A percentile compares a stretch with the other conserved stretches of the same genome.
Evolutionary conservation across 257 asterid species (phyloP).

Genomic region (Mitragyna speciosa): DNA sequence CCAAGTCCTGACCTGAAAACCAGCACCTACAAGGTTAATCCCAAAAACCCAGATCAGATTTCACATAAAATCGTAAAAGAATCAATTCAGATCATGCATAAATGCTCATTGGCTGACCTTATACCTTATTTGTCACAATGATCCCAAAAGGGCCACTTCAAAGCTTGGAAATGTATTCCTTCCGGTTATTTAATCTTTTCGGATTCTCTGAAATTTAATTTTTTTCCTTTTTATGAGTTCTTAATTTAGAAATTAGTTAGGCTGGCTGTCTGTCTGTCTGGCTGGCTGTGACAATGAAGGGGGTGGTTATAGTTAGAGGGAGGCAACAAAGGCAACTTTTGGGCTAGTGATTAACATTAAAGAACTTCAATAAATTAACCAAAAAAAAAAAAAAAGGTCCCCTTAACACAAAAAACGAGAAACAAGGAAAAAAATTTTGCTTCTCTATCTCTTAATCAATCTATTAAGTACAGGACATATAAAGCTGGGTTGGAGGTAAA

Average conservation of each 20-base stretch:
- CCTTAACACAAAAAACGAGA: background rate
- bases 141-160: constrained; percentile 6
- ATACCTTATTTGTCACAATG: constrained; percentile 5
- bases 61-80: constrained; percentile 22
- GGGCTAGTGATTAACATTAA: constrained; percentile 3
- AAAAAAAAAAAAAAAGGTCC: constrained; percentile 11
- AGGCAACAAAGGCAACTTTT: background rate
- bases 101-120: constrained; percentile 19
- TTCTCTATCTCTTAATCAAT: too few species aligned
- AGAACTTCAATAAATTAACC: background rate
- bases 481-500: background rate
- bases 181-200: background rate
- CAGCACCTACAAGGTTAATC: constrained; percentile 16
- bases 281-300: constrained; percentile 1
- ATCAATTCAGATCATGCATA: constrained; percentile 28
- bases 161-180: background rate
- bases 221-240: background rate
- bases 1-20: background rate
- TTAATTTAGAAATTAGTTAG: background rate
- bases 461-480: too few species aligned
- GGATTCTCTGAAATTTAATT: background rate
- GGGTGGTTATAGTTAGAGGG: background rate
- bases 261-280: too few species aligned
- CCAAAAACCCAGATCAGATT: constrained; percentile 37
- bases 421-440: background rate